Evolutionary conservation across 163 green algal species (phyloP).

Genomic region (Prototheca wickerhamii): DNA sequence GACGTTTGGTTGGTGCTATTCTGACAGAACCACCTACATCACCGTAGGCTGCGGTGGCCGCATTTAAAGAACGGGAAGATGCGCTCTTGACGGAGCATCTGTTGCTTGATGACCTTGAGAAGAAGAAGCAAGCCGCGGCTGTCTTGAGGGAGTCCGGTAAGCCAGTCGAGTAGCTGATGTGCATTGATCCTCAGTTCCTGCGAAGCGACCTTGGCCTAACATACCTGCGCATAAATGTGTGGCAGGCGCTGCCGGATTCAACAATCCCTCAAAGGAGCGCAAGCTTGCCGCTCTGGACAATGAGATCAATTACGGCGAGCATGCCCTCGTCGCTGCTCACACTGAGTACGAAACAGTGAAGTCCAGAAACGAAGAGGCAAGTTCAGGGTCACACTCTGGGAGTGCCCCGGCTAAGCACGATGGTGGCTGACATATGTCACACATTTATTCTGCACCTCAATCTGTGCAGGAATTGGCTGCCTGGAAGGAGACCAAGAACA

Average conservation of each 20-base stretch:
- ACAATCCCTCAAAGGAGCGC: slow-evolving; percentile 24
- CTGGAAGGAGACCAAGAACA: not conserved
- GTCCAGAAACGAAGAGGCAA: slow-evolving; percentile 30
- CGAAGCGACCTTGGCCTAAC: not conserved
- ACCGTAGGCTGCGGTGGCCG: slow-evolving; percentile 27
- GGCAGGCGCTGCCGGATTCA: slow-evolving; percentile 1
- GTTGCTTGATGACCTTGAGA: slow-evolving; percentile 34
- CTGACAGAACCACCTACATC: not conserved
- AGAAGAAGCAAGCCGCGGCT: slow-evolving; percentile 10
- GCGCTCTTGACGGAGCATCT: slow-evolving; percentile 41
- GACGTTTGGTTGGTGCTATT: not conserved
- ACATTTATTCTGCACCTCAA: not conserved
- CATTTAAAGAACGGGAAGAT: slow-evolving; percentile 41
- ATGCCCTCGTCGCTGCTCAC: slow-evolving; percentile 23
- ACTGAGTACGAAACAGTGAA: slow-evolving; percentile 42
- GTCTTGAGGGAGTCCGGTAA: slow-evolving; percentile 19
- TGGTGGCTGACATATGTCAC: not conserved
- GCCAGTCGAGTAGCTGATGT: not conserved
- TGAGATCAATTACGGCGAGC: slow-evolving; percentile 36
- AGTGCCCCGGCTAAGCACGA: not conserved
- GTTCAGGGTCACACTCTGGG: too few relatives aligned
- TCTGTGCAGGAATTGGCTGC: not conserved
- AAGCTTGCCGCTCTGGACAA: slow-evolving; percentile 32
- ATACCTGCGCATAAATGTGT: too few relatives aligned
- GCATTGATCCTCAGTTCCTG: not conserved